Percentiles rank a stretch among this genome's conserved stretches.
Conservation (phyloP, 306 rosid genomes). For the Inga leiocalycina region DNA sequence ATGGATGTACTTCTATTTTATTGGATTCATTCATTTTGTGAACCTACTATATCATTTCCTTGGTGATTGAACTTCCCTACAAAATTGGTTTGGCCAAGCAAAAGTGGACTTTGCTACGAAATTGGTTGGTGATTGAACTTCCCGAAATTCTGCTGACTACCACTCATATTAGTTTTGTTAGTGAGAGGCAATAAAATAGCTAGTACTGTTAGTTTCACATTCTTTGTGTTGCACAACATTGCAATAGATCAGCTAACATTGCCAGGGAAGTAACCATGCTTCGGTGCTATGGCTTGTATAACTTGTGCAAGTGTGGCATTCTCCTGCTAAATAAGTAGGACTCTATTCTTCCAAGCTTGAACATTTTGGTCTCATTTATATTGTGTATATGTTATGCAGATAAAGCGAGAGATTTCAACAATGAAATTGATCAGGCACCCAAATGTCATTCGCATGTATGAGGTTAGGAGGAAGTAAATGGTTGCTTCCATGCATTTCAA, state of each 20-base stretch:
- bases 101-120: neutral
- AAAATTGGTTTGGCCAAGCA: neutral
- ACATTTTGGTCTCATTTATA: neutral
- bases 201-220: neutral
- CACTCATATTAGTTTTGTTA: neutral
- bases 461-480: slow-evolving; percentile 49
- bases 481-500: slow-evolving; percentile 1
- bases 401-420: slow-evolving; percentile 75
- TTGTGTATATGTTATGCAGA: slow-evolving; percentile 42
- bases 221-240: neutral
- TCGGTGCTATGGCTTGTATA: neutral
- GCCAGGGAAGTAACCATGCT: neutral
- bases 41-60: neutral
- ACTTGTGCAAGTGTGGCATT: neutral
- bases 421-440: slow-evolving; percentile 78
- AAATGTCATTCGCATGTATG: slow-evolving; percentile 68
- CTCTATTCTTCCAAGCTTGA: neutral
- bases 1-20: neutral
- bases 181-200: neutral
- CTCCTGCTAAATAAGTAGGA: neutral
- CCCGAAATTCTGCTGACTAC: neutral
- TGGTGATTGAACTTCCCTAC: neutral
- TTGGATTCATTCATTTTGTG: neutral
- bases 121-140: neutral
- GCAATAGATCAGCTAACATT: neutral